Evolutionary conservation across 2,329 filamentous ascomycete genomes (phyloP), one percentile per base, ranked within the genome.

Genomic region (Sporothrix luriei): DNA sequence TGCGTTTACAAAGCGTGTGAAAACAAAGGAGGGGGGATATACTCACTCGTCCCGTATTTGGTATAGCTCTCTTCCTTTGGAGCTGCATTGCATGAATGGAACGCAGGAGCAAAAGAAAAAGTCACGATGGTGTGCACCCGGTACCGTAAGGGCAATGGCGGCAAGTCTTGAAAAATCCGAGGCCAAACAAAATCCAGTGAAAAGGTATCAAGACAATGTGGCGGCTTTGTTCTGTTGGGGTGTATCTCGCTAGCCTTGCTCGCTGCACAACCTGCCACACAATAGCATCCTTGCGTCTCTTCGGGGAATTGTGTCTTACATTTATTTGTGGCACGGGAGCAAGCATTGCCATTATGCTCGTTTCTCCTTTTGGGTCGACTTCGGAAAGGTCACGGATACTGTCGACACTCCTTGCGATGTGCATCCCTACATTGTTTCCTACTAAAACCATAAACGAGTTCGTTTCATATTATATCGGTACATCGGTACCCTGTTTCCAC

Each of bases 261-360:
- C 14, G 3, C 59, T 49, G 61, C 24, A 64, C 43, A 26, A n/a
- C 57, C 57, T 62, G 57, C 57, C 38, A 62, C 57, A 46, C 13
- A 7, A 43, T 13, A 62, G 16, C 43, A 64, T 64, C 43, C 46
- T 51, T 66, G 48, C 51, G 52, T 68, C 24, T 19, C 26, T 38
- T 68, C 52, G 52, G 66, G 57, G 51, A 49, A 57, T 55, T 21
- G 24, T 68, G 66, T 68, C 52, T 68, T 59, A 57, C 24, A 48
- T 48, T 55, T 49, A 10, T 66, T 38, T 40, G 52, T 67, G 21
- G 29, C 65, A 57, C 51, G 10, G 40, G 19, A 52, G 29, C 48
- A 66, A 40, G 49, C 21, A 29, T 52, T 33, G 29, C 21, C 21
- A 26, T 55, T 9, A n/a, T 46, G 6, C 13, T n/a, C 19, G 21